Conservation (phyloP, 495 filamentous ascomycete genomes). For the Daldinia concentrica region DNA sequence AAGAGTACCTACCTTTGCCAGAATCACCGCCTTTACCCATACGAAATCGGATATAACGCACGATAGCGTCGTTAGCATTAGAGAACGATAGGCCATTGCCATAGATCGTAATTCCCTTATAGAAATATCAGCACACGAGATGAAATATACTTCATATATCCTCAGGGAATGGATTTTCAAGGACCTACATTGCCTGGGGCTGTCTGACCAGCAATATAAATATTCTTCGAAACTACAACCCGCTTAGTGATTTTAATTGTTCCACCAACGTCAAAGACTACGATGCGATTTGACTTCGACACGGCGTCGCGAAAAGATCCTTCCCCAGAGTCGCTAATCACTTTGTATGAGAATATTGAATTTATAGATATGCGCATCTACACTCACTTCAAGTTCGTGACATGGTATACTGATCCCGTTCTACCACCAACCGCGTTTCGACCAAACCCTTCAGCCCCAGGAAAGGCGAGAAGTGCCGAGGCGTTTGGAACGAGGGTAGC, state of each 20-base stretch:
- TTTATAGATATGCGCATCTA: neutral
- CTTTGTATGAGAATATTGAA: neutral
- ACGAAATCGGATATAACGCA: conserved; percentile 53
- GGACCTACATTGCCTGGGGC: neutral
- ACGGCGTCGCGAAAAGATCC: conserved; percentile 57
- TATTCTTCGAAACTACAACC: neutral
- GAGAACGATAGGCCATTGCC: conserved; percentile 50
- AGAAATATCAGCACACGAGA: neutral
- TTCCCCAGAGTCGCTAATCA: conserved; percentile 30
- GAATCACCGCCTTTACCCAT: conserved; percentile 50
- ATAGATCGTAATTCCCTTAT: conserved; percentile 50
- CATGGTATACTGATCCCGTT: conserved; percentile 49
- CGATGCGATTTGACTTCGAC: conserved; percentile 47
- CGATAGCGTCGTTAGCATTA: conserved; percentile 50
- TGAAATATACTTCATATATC: neutral
- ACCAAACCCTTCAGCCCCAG: conserved; percentile 55
- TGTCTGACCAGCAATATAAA: neutral
- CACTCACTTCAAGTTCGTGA: conserved; percentile 51
- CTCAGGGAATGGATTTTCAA: neutral
- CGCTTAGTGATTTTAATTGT: conserved; percentile 44
- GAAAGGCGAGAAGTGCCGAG: conserved; percentile 48
- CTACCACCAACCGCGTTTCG: conserved; percentile 51
- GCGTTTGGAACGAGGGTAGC: conserved; percentile 1
- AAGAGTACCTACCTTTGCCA: conserved; percentile 46
- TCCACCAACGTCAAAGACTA: conserved; percentile 54